Evolutionary conservation across 495 filamentous ascomycete species (phyloP).

Genomic region (Sphaerosporella brunnea): DNA sequence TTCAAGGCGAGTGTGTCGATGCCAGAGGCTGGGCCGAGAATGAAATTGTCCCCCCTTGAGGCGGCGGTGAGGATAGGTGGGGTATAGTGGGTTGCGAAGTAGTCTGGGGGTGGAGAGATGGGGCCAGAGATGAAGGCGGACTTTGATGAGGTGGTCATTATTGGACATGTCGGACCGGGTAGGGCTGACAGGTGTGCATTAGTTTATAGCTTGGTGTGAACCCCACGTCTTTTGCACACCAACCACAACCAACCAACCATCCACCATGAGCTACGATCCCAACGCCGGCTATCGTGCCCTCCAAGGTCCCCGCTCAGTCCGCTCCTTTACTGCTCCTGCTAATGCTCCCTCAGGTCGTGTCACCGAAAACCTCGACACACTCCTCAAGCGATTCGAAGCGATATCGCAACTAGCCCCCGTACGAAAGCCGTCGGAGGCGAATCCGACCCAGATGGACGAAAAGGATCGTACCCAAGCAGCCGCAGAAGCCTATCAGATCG

Average conservation of each 20-base stretch:
- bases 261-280: slow-evolving; percentile 6
- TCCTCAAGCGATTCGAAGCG: slow-evolving; percentile 44
- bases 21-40: background rate
- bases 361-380: slow-evolving; percentile 35
- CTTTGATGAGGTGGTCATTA: too few relatives aligned
- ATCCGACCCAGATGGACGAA: slow-evolving; percentile 27
- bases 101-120: background rate
- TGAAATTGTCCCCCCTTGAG: background rate
- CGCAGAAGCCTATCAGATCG: slow-evolving; percentile 42
- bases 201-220: too few relatives aligned
- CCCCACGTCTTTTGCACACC: too few relatives aligned
- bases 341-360: slow-evolving; percentile 32
- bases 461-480: slow-evolving; percentile 35
- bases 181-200: too few relatives aligned
- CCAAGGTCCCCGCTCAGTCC: background rate
- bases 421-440: too few relatives aligned
- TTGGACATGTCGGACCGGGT: too few relatives aligned
- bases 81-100: background rate
- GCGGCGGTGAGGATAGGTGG: background rate
- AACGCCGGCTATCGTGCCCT: slow-evolving; percentile 5
- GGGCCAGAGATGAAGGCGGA: slow-evolving; percentile 1
- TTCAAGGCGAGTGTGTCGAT: background rate
- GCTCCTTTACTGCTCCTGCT: slow-evolving; percentile 3
- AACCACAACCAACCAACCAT: background rate
- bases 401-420: slow-evolving; percentile 43